Conservation (phyloP, 2,329 filamentous ascomycete species). For the Beauveria brongniartii region DNA sequence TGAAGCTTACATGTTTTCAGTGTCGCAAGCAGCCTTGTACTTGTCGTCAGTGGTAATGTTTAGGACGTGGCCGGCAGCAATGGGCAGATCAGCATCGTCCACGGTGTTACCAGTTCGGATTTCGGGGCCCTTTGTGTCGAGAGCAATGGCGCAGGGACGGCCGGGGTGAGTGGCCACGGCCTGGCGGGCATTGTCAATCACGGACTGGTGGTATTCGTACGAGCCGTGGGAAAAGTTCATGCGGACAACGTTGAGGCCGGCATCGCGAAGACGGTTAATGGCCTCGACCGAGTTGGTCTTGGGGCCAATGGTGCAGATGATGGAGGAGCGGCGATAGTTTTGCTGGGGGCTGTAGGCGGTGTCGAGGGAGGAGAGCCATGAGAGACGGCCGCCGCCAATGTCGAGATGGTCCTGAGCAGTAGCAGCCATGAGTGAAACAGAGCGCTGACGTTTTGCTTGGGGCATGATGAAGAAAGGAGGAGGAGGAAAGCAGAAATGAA, state of each 20-base stretch:
- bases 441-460: slow-evolving; percentile 23
- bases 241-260: slow-evolving; percentile 94
- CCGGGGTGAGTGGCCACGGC: slow-evolving; percentile 72
- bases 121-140: slow-evolving; percentile 62
- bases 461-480: slow-evolving; percentile 23
- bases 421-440: slow-evolving; percentile 41
- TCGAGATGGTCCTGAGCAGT: slow-evolving; percentile 81
- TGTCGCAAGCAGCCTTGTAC: slow-evolving; percentile 76
- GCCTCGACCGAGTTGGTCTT: slow-evolving; percentile 98
- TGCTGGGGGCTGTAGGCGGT: slow-evolving; percentile 79
- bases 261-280: slow-evolving; percentile 86
- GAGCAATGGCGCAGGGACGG: slow-evolving; percentile 89
- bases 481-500: neutral
- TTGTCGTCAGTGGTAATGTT: slow-evolving; percentile 96
- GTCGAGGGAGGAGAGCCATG: slow-evolving; percentile 66
- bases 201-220: slow-evolving; percentile 96
- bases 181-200: slow-evolving; percentile 89
- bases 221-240: slow-evolving; percentile 89
- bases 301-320: slow-evolving; percentile 97
- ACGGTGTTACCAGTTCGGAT: slow-evolving; percentile 60
- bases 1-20: slow-evolving; percentile 77
- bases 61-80: slow-evolving; percentile 73
- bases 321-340: slow-evolving; percentile 93
- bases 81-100: slow-evolving; percentile 83
- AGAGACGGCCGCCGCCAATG: slow-evolving; percentile 63